Evolutionary conservation across 2,329 filamentous ascomycete genomes (phyloP).

Genomic region (Beauveria sp.): DNA sequence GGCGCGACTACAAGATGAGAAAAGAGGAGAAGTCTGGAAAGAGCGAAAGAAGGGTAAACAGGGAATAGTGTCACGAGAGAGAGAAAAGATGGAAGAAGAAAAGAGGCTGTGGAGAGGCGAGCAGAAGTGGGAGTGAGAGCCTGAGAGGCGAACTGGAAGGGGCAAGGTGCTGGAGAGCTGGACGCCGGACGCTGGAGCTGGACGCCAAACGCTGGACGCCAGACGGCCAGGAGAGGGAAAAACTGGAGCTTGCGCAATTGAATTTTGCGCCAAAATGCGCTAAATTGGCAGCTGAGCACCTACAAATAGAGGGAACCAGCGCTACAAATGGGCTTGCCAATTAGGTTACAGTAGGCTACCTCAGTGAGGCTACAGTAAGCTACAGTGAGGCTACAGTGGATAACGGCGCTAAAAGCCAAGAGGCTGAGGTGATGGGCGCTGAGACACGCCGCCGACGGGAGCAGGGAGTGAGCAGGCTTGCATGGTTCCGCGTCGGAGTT

Average conservation of each 20-base stretch:
- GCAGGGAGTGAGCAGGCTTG: too few species aligned
- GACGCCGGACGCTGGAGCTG: too few species aligned
- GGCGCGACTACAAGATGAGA: neutral
- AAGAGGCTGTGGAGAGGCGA: neutral
- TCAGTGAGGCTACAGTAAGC: too few species aligned
- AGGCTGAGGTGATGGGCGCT: too few species aligned
- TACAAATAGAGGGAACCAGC: too few species aligned
- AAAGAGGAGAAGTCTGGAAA: neutral
- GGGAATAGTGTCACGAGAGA: constrained; percentile 6
- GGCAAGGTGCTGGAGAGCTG: neutral
- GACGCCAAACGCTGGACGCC: too few species aligned
- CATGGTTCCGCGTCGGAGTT: too few species aligned
- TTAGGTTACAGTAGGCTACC: neutral
- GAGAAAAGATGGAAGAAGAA: constrained; percentile 3
- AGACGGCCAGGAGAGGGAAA: neutral
- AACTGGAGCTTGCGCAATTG: neutral
- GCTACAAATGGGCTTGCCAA: too few species aligned
- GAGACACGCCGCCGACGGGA: too few species aligned
- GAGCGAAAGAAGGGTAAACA: constrained; percentile 5
- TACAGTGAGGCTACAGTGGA: too few species aligned
- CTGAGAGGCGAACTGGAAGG: neutral
- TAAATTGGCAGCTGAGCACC: neutral
- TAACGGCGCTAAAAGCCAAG: too few species aligned
- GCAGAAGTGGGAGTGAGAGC: neutral
- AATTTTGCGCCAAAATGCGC: neutral